These are phyloP conservation scores for Hypoxylon rubiginosum DNA, from an alignment of 2,329 filamentous ascomycete genomes.

Conservation along the genomic window DNA sequence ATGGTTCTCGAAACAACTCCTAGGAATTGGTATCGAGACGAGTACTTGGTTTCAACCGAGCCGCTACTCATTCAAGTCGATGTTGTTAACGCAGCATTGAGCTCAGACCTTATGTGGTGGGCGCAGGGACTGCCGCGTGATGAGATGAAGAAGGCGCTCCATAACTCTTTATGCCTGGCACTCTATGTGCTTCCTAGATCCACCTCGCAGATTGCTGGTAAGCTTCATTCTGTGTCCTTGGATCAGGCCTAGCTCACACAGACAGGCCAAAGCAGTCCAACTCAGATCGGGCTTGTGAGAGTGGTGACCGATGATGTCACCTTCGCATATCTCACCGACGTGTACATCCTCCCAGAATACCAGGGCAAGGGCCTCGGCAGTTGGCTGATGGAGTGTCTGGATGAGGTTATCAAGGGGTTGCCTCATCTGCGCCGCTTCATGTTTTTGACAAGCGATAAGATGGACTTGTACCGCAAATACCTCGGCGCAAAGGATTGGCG, in stretches of 20 bases:
- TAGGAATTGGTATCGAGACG: constrained; percentile 64
- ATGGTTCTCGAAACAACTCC: constrained; percentile 48
- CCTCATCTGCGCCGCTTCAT: constrained; percentile 68
- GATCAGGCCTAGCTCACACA: constrained; percentile 10
- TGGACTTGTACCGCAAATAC: constrained; percentile 62
- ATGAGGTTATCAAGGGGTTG: constrained; percentile 62
- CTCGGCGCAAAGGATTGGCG: constrained; percentile 62
- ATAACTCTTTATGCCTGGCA: constrained; percentile 71
- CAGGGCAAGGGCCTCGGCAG: constrained; percentile 66
- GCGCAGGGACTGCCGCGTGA: constrained; percentile 64
- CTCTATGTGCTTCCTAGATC: constrained; percentile 62
- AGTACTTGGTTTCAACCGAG: constrained; percentile 73
- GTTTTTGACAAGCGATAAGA: constrained; percentile 62
- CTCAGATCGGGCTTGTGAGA: constrained; percentile 68
- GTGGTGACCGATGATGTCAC: constrained; percentile 79
- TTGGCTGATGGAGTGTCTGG: constrained; percentile 67
- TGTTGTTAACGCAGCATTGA: constrained; percentile 68
- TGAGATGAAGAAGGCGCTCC: constrained; percentile 64
- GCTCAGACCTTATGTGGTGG: constrained; percentile 72
- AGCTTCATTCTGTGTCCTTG: background rate
- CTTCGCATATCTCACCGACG: constrained; percentile 74
- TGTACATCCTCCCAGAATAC: constrained; percentile 65
- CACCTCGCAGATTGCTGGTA: constrained; percentile 53
- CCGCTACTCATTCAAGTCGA: constrained; percentile 66
- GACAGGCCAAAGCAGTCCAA: constrained; percentile 42